Conservation (phyloP, 2,329 filamentous ascomycete genomes). For the Apiospora kogelbergensis region DNA sequence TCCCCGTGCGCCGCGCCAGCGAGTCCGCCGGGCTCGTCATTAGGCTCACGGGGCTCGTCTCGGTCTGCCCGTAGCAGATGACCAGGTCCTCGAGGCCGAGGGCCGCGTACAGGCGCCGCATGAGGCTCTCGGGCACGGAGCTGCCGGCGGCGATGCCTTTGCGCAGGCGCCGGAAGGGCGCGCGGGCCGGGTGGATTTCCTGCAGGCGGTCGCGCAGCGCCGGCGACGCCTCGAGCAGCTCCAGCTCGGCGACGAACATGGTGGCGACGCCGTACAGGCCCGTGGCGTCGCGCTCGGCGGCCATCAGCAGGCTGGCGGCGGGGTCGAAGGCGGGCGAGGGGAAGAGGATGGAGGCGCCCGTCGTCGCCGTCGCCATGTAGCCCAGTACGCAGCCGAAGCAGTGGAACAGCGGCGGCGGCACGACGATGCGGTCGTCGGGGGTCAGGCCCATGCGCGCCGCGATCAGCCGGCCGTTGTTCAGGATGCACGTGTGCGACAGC, state of each 20-base stretch:
- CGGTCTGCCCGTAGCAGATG: conserved; percentile 97
- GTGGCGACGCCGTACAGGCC: conserved; percentile 87
- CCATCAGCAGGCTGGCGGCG: conserved; percentile 62
- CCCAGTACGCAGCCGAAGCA: conserved; percentile 92
- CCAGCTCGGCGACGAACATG: conserved; percentile 89
- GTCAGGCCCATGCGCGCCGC: conserved; percentile 81
- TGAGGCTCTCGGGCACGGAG: conserved; percentile 79
- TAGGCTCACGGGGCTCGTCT: conserved; percentile 74
- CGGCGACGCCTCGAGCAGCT: conserved; percentile 59
- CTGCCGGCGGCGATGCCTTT: conserved; percentile 93
- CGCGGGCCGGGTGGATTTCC: conserved; percentile 12
- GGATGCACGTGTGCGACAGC: conserved; percentile 78
- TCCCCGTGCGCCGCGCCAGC: conserved; percentile 68
- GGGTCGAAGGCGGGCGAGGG: conserved; percentile 87
- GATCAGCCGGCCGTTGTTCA: conserved; percentile 90
- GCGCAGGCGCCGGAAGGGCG: conserved; percentile 48
- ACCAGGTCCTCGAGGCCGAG: conserved; percentile 81
- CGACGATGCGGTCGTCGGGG: conserved; percentile 73
- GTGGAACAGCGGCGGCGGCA: conserved; percentile 82
- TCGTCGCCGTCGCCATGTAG: conserved; percentile 92
- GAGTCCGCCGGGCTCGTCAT: conserved; percentile 84
- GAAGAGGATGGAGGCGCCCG: conserved; percentile 77
- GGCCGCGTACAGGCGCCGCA: conserved; percentile 69
- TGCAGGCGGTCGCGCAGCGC: conserved; percentile 27
- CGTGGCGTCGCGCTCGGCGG: conserved; percentile 52